These are phyloP conservation scores for Luffa acutangula DNA, from an alignment of 306 rosid species.

Conservation along the genomic window DNA sequence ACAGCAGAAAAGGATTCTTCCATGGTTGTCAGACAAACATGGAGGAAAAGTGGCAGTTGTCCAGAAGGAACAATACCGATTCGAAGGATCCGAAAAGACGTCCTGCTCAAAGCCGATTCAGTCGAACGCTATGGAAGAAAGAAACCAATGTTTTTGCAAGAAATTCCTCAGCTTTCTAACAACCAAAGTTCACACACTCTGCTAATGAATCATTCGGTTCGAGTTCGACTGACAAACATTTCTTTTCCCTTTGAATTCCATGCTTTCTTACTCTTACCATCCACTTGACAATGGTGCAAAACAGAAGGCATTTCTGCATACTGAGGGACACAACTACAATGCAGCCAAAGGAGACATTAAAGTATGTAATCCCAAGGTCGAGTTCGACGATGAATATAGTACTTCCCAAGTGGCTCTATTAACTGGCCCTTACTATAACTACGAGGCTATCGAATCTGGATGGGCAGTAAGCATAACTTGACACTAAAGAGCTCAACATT, in stretches of 20 bases:
- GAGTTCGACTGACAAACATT: background rate
- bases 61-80: conserved; percentile 54
- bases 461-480: conserved; percentile 19
- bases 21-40: conserved; percentile 26
- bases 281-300: background rate
- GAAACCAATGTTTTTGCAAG: conserved; percentile 20
- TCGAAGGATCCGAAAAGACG: conserved; percentile 32
- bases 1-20: background rate
- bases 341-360: conserved; percentile 26
- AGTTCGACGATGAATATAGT: conserved; percentile 19
- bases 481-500: background rate
- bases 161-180: background rate
- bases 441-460: conserved; percentile 23
- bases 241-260: background rate
- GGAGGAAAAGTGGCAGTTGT: conserved; percentile 59
- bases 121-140: conserved; percentile 19
- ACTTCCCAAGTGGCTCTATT: conserved; percentile 20
- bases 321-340: conserved; percentile 18
- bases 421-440: conserved; percentile 13
- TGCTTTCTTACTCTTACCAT: background rate
- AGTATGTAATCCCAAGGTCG: conserved; percentile 20
- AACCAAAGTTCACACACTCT: conserved; percentile 1
- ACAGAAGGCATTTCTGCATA: conserved; percentile 22
- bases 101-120: conserved; percentile 27
- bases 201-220: conserved; percentile 22